Evolutionary conservation across 805 yeast species (phyloP).

Genomic region (Priceomyces fermenticarens): DNA sequence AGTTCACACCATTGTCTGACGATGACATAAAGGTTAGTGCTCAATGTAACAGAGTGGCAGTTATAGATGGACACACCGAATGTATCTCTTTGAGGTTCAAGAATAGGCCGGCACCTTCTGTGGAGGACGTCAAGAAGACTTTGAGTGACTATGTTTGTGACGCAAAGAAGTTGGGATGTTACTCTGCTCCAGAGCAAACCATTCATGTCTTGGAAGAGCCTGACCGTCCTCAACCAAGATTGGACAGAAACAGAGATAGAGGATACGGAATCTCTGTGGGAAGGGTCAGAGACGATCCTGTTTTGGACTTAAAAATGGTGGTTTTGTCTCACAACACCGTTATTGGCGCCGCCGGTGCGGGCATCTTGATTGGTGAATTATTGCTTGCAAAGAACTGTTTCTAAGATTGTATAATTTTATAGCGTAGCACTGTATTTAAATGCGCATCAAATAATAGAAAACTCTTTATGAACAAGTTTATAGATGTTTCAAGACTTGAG

Average conservation of each 20-base stretch:
- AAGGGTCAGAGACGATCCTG: constrained; percentile 88
- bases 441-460: too few species aligned
- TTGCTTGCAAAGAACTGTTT: constrained; percentile 73
- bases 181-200: constrained; percentile 89
- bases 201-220: constrained; percentile 87
- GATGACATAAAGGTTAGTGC: constrained; percentile 86
- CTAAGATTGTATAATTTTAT: constrained; percentile 27
- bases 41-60: constrained; percentile 95
- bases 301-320: constrained; percentile 93
- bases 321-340: constrained; percentile 96
- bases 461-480: constrained; percentile 3
- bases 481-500: constrained; percentile 13
- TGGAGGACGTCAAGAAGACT: constrained; percentile 72
- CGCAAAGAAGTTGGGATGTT: constrained; percentile 74
- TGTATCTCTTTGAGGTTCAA: constrained; percentile 85
- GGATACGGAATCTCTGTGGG: constrained; percentile 97
- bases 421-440: neutral
- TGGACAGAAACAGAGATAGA: constrained; percentile 91
- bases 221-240: constrained; percentile 96
- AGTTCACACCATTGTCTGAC: constrained; percentile 56
- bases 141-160: constrained; percentile 78
- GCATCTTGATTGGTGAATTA: constrained; percentile 91
- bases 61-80: constrained; percentile 96
- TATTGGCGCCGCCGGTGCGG: constrained; percentile 99
- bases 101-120: constrained; percentile 77